phyloP scores from a whole-genome alignment of 2,329 filamentous ascomycete genomes.

The Beauveria sp. region DNA sequence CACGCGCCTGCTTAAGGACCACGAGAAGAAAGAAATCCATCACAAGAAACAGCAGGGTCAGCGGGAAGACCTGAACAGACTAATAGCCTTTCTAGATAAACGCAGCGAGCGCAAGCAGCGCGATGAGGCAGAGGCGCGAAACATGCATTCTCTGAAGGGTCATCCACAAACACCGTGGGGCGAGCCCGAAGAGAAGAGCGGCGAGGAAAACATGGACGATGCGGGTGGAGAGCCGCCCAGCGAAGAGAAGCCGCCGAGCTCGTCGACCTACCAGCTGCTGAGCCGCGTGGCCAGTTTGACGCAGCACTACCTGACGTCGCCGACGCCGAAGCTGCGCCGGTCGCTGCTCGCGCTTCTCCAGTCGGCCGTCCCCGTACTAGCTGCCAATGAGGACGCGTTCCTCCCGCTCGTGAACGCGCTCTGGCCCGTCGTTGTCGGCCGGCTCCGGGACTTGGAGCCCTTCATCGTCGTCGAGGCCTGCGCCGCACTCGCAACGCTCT shows the following conservation, averaged over 20 bases:
- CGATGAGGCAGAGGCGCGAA: slow-evolving; percentile 29
- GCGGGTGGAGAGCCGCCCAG: slow-evolving; percentile 21
- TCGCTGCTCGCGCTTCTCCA: slow-evolving; percentile 71
- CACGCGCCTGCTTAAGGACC: slow-evolving; percentile 36
- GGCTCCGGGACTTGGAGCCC: slow-evolving; percentile 58
- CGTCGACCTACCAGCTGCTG: slow-evolving; percentile 73
- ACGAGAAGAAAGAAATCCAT: slow-evolving; percentile 25
- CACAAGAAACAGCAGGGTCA: slow-evolving; percentile 33
- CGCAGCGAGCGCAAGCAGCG: slow-evolving; percentile 29
- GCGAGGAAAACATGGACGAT: slow-evolving; percentile 24
- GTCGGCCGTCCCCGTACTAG: slow-evolving; percentile 64
- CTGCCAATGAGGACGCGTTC: slow-evolving; percentile 72
- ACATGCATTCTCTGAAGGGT: slow-evolving; percentile 20
- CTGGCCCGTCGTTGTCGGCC: slow-evolving; percentile 74
- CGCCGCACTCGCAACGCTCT: slow-evolving; percentile 60
- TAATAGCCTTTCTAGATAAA: slow-evolving; percentile 55
- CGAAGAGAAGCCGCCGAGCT: slow-evolving; percentile 51
- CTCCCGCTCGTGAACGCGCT: slow-evolving; percentile 82
- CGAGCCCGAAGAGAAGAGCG: slow-evolving; percentile 23
- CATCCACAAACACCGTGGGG: slow-evolving; percentile 31
- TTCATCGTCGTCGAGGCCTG: slow-evolving; percentile 66
- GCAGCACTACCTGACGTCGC: slow-evolving; percentile 83
- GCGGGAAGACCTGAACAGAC: slow-evolving; percentile 32
- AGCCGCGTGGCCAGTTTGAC: slow-evolving; percentile 75
- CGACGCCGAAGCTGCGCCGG: slow-evolving; percentile 68